Evolutionary conservation across 2,329 filamentous ascomycete species (phyloP), one percentile per base, ranked within the genome.

Genomic region (Paraphoma sp.): DNA sequence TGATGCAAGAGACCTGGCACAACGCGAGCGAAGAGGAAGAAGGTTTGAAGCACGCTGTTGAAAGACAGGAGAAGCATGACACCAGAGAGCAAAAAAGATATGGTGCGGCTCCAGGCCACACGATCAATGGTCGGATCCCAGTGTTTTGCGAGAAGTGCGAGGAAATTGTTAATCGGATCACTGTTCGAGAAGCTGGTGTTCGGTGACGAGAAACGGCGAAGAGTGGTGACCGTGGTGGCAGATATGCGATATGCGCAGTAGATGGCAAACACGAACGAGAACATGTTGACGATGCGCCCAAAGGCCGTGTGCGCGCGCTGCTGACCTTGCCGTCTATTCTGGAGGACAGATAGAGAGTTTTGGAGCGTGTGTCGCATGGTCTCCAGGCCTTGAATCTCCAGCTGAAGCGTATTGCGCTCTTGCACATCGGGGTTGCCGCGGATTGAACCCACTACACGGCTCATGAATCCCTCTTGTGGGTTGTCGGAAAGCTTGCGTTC

Each of bases 231-330:
- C 0, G 83, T 82, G 0, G 91, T 95, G 1, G 91, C 89, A 16
- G 86, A 74, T 62, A 96, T 90, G 51, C 92, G 90, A 78, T 95
- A 96, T 33, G 94, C 79, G 79, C 92, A 96, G 82, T 96, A 96
- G 47, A 89, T 62, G 51, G 90, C 88, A 74, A 96, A 96, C 18
- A 82, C 76, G 61, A 90, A 89, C 43, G 87, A 83, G 59, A 82
- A 85, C 79, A 87, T 72, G 28, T 89, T 81, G 38, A 91, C 74
- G 1, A 92, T 59, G 45, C 86, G 86, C 6, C 92, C 92, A 12
- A 88, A 58, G 0, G 83, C 74, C 0, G 91, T 94, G 31, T 87
- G 85, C 1, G 89, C 86, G 45, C 89, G 86, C 33, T 86, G 83
- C 54, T 90, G 88, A 10, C 85, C 84, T 2, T 85, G 84, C 28